phyloP scores from a whole-genome alignment of 192 early-diverging fungal genomes.

The Coemansia sp. region DNA sequence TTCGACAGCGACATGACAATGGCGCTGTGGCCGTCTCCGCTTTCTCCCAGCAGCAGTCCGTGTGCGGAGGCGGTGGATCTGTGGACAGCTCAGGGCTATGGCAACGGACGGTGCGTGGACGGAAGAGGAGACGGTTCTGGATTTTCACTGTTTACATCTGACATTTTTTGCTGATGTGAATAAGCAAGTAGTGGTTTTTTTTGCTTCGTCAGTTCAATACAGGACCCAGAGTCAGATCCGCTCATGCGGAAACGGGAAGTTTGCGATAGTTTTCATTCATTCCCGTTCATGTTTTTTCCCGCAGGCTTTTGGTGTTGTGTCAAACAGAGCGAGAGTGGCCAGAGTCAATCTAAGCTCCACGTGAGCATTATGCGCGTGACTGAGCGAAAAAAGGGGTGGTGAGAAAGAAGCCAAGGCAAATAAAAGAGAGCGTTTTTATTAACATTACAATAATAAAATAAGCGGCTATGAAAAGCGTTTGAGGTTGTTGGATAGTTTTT shows the following conservation, averaged over 20 bases:
- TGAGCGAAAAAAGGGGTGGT: background rate
- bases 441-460: no score
- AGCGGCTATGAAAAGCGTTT: no score
- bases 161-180: slow-evolving; percentile 9
- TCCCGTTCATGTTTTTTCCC: no score
- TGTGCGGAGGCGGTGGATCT: background rate
- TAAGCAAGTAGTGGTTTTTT: no score
- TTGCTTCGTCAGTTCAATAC: background rate
- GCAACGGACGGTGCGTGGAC: background rate
- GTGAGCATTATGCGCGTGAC: slow-evolving; percentile 16
- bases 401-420: background rate
- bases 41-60: background rate
- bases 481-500: background rate
- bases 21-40: slow-evolving; percentile 3
- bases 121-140: background rate
- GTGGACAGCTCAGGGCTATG: background rate
- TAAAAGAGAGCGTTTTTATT: background rate
- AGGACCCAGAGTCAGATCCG: background rate
- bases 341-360: slow-evolving; percentile 10
- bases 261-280: no score
- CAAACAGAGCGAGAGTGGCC: background rate
- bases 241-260: no score
- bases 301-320: no score
- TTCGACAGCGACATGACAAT: slow-evolving; percentile 1
- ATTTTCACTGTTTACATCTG: slow-evolving; percentile 20